Evolutionary conservation across 2,329 filamentous ascomycete genomes (phyloP).

Genomic region (Aspergillus fischeri): DNA sequence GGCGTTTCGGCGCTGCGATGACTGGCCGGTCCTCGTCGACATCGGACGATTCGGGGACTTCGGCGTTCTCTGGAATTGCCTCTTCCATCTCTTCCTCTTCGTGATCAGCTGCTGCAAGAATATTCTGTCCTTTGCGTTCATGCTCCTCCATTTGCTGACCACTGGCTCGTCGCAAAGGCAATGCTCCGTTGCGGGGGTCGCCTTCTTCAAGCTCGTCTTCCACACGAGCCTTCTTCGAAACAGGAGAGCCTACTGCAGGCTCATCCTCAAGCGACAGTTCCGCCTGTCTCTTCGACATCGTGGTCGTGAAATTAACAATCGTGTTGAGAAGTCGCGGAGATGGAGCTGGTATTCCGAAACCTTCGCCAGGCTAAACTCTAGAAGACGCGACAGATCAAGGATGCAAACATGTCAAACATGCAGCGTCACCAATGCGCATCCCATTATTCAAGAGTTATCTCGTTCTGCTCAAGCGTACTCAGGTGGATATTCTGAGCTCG

Average conservation of each 20-base stretch:
- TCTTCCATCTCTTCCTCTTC: conserved; percentile 54
- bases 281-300: conserved; percentile 47
- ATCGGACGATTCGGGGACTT: conserved; percentile 23
- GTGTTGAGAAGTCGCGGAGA: conserved; percentile 4
- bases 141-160: conserved; percentile 33
- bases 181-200: conserved; percentile 21
- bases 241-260: conserved; percentile 34
- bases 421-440: conserved; percentile 1
- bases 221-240: conserved; percentile 43
- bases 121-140: conserved; percentile 32
- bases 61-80: conserved; percentile 20
- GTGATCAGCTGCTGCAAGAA: conserved; percentile 61
- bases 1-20: conserved; percentile 50
- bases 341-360: conserved; percentile 15
- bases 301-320: conserved; percentile 12
- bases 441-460: background rate
- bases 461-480: background rate
- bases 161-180: conserved; percentile 21
- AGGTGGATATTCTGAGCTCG: background rate
- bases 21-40: conserved; percentile 35
- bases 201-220: conserved; percentile 31
- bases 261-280: conserved; percentile 40
- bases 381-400: conserved; percentile 12
- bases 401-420: conserved; percentile 29
- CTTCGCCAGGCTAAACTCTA: conserved; percentile 16